Base-by-base conservation (phyloP, 306 rosid genomes). In the Sicyos baderoa region DNA sequence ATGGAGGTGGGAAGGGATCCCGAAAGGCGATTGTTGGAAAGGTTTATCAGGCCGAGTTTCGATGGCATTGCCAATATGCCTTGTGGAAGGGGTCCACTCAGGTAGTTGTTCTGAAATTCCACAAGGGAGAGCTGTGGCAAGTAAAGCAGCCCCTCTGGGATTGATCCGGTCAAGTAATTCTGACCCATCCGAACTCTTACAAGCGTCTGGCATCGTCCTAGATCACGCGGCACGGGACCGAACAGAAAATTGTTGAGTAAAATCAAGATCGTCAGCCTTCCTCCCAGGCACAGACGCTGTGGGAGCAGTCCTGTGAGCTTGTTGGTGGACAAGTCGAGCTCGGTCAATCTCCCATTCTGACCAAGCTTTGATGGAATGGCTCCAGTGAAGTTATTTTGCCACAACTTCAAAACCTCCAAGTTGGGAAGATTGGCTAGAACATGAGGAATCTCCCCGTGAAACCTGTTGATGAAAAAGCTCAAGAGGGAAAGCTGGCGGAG, bases 371-470 rank as follows among this genome's bases (percentile, higher is more conserved):
- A 56, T 69, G 97, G 96, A 40, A 92, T 86, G 8, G 82, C 25
- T 9, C 96, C 97, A 2, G 96, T 89, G 84, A 92, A 92, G 29
- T 87, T 84, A 79, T 92, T 92, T 52, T 81, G 85, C 97, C 97
- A 92, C 54, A 92, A 84, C 79, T 83, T 78, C 73, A 92, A 52
- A 64, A 81, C 87, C 48, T 86, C 86, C 85, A 92, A 64, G 9
- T 83, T 83, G 18, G 97, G 93, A 1, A 92, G 75, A 78, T 89
- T 83, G 9, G 95, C 79, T 25, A 92, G 72, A 76, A 70, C 77
- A 16, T 19, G 71, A 48, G 97, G 97, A 65, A 92, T 87, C 74
- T 79, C 91, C 7, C 97, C 97, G 71, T 84, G 87, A 17, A 92
- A 76, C 75, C 73, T 92, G 86, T 92, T 92, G 60, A 87, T 89